A percentile compares a stretch with the other conserved stretches of the same genome.
phyloP scores from a whole-genome alignment of 495 filamentous ascomycete species.

The Neurospora sp. region DNA sequence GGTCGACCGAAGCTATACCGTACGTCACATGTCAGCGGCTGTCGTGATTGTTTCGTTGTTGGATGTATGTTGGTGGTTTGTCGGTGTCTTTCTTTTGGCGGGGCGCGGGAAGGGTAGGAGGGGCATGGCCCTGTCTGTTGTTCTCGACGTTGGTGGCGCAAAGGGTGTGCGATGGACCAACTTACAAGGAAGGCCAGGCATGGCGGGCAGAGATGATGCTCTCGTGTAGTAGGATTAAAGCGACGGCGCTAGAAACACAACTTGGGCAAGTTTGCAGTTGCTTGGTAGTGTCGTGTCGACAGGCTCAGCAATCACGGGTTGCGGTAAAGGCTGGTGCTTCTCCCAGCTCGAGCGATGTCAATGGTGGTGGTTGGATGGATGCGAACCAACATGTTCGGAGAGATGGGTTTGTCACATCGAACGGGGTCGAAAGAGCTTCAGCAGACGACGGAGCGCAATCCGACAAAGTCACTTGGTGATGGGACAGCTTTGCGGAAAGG shows the following conservation, averaged over 20 bases:
- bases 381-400: slow-evolving; percentile 27
- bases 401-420: slow-evolving; percentile 17
- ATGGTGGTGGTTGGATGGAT: slow-evolving; percentile 14
- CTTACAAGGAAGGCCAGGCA: slow-evolving; percentile 86
- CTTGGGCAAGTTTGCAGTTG: not conserved
- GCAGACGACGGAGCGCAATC: not conserved
- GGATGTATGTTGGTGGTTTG: not conserved
- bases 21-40: slow-evolving; percentile 3
- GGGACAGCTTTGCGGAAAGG: not conserved
- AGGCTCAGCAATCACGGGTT: slow-evolving; percentile 9
- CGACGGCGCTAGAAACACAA: not conserved
- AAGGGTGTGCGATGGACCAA: slow-evolving; percentile 7
- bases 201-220: slow-evolving; percentile 32
- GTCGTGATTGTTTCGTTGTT: not conserved
- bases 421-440: not conserved
- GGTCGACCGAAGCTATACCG: slow-evolving; percentile 75
- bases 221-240: not conserved
- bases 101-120: slow-evolving; percentile 4
- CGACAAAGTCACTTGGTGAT: not conserved
- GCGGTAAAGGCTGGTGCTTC: slow-evolving; percentile 13
- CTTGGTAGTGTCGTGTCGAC: not conserved
- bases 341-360: slow-evolving; percentile 25
- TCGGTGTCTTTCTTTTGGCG: slow-evolving; percentile 8
- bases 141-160: slow-evolving; percentile 1
- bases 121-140: not conserved